Percentiles rank a stretch among this genome's conserved stretches.
Evolutionary conservation across 75 land plant genomes (phyloP).

Genomic region (Cryptomeria japonica): DNA sequence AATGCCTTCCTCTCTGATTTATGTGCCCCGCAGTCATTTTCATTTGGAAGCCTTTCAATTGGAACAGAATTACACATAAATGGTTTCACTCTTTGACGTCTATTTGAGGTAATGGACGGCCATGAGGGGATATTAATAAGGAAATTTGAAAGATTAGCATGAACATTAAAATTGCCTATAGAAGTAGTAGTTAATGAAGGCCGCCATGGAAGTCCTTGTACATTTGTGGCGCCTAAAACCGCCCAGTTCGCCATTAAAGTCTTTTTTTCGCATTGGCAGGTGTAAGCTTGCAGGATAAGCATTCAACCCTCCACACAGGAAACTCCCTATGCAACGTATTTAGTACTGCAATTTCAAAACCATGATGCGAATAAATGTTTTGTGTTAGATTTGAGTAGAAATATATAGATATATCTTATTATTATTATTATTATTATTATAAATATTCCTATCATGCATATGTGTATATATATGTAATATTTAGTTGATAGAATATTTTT

Average conservation of each 20-base stretch:
- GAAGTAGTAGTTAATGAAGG: background rate
- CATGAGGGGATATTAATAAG: background rate
- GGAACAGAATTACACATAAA: background rate
- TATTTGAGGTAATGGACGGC: background rate
- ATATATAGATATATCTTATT: too few relatives aligned
- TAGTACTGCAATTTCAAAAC: too few relatives aligned
- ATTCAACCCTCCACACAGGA: too few relatives aligned
- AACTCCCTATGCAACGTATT: too few relatives aligned
- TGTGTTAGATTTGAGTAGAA: too few relatives aligned
- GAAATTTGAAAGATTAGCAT: background rate
- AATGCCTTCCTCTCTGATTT: background rate
- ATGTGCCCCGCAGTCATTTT: background rate
- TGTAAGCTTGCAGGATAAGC: too few relatives aligned
- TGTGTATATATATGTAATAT: too few relatives aligned
- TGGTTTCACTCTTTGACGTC: background rate
- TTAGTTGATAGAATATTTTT: too few relatives aligned
- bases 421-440: too few relatives aligned
- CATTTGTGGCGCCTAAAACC: background rate
- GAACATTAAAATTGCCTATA: background rate
- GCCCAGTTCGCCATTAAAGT: background rate
- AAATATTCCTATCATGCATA: too few relatives aligned
- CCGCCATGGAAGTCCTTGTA: background rate
- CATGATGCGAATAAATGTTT: too few relatives aligned
- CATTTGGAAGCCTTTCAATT: background rate
- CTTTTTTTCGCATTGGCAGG: background rate